Conservation (phyloP, 371 early-diverging fungal genomes). For the Mortierella sp. region DNA sequence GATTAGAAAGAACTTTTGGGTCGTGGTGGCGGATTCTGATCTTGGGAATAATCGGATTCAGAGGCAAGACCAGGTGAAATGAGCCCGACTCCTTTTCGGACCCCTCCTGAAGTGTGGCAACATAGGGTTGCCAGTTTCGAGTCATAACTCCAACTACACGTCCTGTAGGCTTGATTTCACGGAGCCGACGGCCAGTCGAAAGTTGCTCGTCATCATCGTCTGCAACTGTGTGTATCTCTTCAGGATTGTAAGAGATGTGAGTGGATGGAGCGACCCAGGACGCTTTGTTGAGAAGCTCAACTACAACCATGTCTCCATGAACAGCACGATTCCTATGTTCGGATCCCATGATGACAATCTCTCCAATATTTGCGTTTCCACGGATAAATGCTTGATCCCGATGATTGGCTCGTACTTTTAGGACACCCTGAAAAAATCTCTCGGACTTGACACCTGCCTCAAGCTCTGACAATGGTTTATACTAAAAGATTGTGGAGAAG, state of each 20-base stretch:
- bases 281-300: conserved; percentile 73
- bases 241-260: conserved; percentile 62
- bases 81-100: conserved; percentile 63
- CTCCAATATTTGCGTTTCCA: conserved; percentile 58
- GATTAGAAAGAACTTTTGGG: conserved; percentile 69
- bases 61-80: conserved; percentile 81
- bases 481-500: conserved; percentile 43
- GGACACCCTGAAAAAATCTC: conserved; percentile 64
- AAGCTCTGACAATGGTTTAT: conserved; percentile 66
- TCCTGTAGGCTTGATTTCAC: conserved; percentile 64
- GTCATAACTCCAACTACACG: conserved; percentile 86
- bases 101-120: conserved; percentile 83
- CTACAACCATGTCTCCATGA: conserved; percentile 87
- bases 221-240: conserved; percentile 53
- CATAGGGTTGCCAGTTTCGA: conserved; percentile 91
- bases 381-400: conserved; percentile 70
- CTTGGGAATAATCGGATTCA: conserved; percentile 88
- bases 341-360: conserved; percentile 73
- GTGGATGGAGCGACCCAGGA: conserved; percentile 68
- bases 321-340: conserved; percentile 85
- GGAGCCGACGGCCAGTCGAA: conserved; percentile 15
- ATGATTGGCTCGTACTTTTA: conserved; percentile 59
- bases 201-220: conserved; percentile 33
- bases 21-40: conserved; percentile 91
- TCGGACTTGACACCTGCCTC: conserved; percentile 69